phyloP scores from a whole-genome alignment of 2,329 filamentous ascomycete genomes.

The Curvularia spicifera region DNA sequence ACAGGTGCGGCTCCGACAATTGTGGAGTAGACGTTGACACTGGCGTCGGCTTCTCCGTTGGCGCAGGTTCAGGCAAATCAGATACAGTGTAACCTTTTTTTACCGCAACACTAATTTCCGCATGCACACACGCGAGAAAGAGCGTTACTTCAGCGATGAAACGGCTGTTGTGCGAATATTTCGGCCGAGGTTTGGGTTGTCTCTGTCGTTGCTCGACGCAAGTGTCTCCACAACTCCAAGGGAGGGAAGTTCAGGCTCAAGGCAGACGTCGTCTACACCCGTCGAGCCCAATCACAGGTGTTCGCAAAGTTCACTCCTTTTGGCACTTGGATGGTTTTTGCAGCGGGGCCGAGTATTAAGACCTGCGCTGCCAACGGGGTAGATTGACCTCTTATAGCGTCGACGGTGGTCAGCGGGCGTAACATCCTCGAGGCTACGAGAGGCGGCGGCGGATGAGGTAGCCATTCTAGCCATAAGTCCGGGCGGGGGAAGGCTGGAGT shows the following conservation, averaged over 20 bases:
- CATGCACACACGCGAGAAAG: no score
- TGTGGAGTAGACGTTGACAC: background rate
- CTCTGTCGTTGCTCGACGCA: background rate
- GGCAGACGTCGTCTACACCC: background rate
- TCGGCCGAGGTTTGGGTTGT: background rate
- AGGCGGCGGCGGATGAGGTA: background rate
- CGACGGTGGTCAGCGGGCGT: background rate
- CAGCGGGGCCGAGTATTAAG: background rate
- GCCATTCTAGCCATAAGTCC: constrained; percentile 12
- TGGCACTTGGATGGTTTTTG: background rate
- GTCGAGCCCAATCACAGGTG: background rate
- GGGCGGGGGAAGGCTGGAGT: constrained; percentile 1
- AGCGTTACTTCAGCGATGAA: no score
- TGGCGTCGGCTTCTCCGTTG: background rate
- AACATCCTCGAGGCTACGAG: background rate
- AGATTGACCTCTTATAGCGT: background rate
- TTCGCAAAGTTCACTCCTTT: background rate
- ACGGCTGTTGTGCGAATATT: background rate
- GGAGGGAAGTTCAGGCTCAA: background rate
- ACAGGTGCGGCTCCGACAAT: background rate
- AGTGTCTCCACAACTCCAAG: no score
- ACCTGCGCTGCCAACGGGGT: background rate
- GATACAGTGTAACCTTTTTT: background rate
- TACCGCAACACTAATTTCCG: background rate
- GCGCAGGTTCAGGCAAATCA: background rate